These are phyloP conservation scores for Clathrospora elynae DNA, from an alignment of 2,329 filamentous ascomycete species.

Conservation along the genomic window DNA sequence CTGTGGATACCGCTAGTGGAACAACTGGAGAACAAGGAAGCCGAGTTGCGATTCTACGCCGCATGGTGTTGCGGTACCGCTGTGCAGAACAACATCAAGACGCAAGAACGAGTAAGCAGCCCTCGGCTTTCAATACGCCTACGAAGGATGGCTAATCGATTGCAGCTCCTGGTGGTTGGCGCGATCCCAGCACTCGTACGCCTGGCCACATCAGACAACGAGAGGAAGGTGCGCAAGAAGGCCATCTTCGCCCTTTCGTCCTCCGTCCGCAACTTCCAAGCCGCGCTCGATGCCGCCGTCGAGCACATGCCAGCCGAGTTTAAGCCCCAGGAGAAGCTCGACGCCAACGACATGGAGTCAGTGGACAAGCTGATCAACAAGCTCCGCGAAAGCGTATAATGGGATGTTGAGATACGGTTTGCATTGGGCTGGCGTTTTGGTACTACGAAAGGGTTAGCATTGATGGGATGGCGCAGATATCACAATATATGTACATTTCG, in stretches of 20 bases:
- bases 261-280: constrained; percentile 86
- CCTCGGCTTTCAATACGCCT: not conserved
- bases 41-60: constrained; percentile 78
- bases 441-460: constrained; percentile 30
- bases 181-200: constrained; percentile 72
- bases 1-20: constrained; percentile 82
- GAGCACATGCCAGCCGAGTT: constrained; percentile 69
- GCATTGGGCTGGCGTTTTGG: constrained; percentile 35
- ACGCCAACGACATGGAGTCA: constrained; percentile 85
- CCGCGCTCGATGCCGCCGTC: constrained; percentile 67
- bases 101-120: constrained; percentile 70
- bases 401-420: constrained; percentile 5
- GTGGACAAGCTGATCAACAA: constrained; percentile 75
- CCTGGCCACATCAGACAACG: constrained; percentile 65
- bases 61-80: constrained; percentile 95
- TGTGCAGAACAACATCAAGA: constrained; percentile 91
- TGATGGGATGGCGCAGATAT: constrained; percentile 18
- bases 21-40: constrained; percentile 69
- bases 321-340: constrained; percentile 65
- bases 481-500: not conserved
- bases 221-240: constrained; percentile 75
- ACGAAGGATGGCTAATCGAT: constrained; percentile 18
- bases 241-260: constrained; percentile 88
- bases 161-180: constrained; percentile 61
- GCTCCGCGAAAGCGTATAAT: constrained; percentile 51